Base-by-base conservation (phyloP, 1,284 basidiomycete genomes). In the Phenoliferia sp. region DNA sequence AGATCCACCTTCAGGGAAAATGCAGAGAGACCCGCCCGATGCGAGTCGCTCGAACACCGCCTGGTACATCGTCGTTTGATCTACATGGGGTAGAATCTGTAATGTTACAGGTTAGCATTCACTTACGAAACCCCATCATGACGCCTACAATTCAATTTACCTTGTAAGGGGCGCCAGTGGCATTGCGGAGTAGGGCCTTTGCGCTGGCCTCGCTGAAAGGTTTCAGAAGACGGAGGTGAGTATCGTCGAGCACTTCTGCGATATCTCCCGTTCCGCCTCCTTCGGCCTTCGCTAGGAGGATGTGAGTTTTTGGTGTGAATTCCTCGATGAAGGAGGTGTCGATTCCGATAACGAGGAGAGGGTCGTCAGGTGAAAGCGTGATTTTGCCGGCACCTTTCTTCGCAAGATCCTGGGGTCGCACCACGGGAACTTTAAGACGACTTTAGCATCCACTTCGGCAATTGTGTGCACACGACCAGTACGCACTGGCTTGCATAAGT, bases 1-100 rank as follows among this genome's bases (percentile, higher is more conserved):
- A 66, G 93, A 96, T 66, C 94, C 94, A 74, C 93, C 94, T 88
- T 97, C 94, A 57, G 94, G 94, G 78, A 97, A 97, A 73, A 98
- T 95, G 59, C 94, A 92, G 72, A 98, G 94, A 74, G 88, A 88
- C 10, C 92, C 92, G 22, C 92, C 91, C 64, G 90, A 86, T 68
- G 88, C 90, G 67, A 99, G 82, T 69, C 87, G 86, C 75, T 92
- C 84, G 79, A 96, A 99, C 4, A 99, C 96, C 70, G 92, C 86
- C 28, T 89, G 87, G 79, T 98, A 99, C 88, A 98, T 98, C 70
- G 92, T 86, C 68, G 90, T 87, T 79, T 98, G 94, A 80, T 96
- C 90, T 68, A 98, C 87, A 77, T 88, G 88, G 1, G 92, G 91
- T 66, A 95, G 80, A 48, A 82, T 83, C 92, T 93, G 83, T 86